Evolutionary conservation across 1,284 basidiomycete species (phyloP).

Genomic region (Singerocomus rubriflavus): DNA sequence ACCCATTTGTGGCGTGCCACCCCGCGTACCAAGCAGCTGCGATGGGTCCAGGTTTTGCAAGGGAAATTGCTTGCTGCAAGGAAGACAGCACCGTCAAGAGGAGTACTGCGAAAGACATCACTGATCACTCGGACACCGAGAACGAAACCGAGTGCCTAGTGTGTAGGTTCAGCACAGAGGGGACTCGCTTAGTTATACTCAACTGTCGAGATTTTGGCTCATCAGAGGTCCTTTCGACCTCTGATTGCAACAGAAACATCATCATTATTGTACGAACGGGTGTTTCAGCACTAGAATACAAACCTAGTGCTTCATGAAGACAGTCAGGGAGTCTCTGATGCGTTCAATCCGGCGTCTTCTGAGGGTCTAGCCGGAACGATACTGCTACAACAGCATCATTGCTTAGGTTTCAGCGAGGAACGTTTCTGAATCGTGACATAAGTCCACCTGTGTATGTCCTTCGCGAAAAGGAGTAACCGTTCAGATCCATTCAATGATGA

Average conservation of each 20-base stretch:
- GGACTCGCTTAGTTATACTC: no score
- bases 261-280: background rate
- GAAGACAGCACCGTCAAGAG: constrained; percentile 9
- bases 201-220: background rate
- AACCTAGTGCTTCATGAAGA: background rate
- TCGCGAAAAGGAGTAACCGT: no score
- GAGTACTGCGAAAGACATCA: constrained; percentile 11
- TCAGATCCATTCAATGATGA: no score
- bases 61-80: constrained; percentile 4
- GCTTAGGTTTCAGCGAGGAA: no score
- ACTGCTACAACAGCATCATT: no score
- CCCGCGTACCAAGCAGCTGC: constrained; percentile 36
- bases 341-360: background rate
- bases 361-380: no score
- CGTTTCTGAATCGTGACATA: no score
- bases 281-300: background rate
- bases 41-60: background rate
- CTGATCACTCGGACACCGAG: no score
- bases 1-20: constrained; percentile 42
- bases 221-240: background rate
- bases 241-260: background rate
- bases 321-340: background rate
- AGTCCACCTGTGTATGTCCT: no score
- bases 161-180: no score
- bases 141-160: background rate